Evolutionary conservation across 2,329 filamentous ascomycete genomes (phyloP).

Genomic region (Rhinocladiella mackenziei): DNA sequence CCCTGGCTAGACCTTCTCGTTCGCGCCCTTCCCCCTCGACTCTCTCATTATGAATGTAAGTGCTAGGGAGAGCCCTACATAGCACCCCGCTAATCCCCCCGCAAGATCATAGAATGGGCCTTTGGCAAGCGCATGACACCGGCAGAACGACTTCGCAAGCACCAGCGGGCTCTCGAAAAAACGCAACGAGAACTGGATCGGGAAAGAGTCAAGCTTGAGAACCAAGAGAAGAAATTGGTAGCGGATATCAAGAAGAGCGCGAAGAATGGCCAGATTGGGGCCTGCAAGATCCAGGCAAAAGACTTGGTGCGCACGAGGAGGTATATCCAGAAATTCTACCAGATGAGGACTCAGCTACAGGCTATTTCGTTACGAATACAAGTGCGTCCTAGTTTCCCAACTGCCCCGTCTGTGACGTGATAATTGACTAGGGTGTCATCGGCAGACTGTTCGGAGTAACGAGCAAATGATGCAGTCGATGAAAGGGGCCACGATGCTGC

Average conservation of each 20-base stretch:
- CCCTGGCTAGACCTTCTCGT: too few species aligned
- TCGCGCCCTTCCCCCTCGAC: too few species aligned
- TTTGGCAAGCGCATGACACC: conserved; percentile 99
- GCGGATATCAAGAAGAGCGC: conserved; percentile 97
- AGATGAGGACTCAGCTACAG: conserved; percentile 94
- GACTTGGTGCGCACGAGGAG: conserved; percentile 87
- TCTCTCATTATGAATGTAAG: conserved; percentile 41
- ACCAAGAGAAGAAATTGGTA: conserved; percentile 96
- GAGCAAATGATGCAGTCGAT: conserved; percentile 99
- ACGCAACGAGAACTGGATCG: conserved; percentile 94
- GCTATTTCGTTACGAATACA: conserved; percentile 93
- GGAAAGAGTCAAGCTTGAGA: conserved; percentile 91
- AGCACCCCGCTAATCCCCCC: conserved; percentile 25
- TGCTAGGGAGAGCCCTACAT: neutral
- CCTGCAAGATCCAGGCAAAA: conserved; percentile 96
- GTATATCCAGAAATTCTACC: conserved; percentile 94
- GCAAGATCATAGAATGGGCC: conserved; percentile 92
- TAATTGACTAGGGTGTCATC: neutral
- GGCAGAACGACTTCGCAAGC: conserved; percentile 60
- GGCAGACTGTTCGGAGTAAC: conserved; percentile 89
- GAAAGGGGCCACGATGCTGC: conserved; percentile 90
- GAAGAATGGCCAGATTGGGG: conserved; percentile 97
- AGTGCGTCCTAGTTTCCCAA: conserved; percentile 46
- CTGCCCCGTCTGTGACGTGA: neutral
- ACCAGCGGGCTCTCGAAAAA: conserved; percentile 95